A percentile compares a stretch with the other conserved stretches of the same genome.
These are phyloP conservation scores for Amanita molliuscula DNA, from an alignment of 768 basidiomycete species.

Conservation along the genomic window DNA sequence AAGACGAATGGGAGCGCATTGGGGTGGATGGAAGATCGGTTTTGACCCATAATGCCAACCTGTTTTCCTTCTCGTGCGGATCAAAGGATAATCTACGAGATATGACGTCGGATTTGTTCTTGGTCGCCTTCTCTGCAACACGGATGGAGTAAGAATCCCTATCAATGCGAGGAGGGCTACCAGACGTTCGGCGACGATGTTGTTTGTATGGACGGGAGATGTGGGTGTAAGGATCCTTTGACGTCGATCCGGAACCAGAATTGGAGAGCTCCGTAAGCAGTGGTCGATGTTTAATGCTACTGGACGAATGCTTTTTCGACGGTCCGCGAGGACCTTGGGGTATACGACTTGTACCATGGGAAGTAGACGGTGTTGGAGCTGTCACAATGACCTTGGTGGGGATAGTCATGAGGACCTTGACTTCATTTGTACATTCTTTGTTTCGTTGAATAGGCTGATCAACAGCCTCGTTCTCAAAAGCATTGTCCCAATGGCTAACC, in stretches of 20 bases:
- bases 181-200: constrained; percentile 15
- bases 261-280: constrained; percentile 17
- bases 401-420: constrained; percentile 33
- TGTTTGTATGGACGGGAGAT: constrained; percentile 19
- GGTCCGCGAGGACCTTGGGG: constrained; percentile 33
- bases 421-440: constrained; percentile 18
- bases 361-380: constrained; percentile 37
- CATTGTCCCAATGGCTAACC: not conserved
- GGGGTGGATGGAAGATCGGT: constrained; percentile 36
- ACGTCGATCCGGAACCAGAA: constrained; percentile 7
- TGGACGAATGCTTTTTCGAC: constrained; percentile 20
- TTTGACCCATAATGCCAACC: constrained; percentile 21
- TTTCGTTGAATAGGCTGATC: constrained; percentile 8
- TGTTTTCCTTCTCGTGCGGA: constrained; percentile 28
- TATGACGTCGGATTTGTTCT: constrained; percentile 6
- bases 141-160: constrained; percentile 11
- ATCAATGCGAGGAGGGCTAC: constrained; percentile 9
- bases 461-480: not conserved
- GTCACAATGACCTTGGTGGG: constrained; percentile 44
- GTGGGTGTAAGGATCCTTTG: constrained; percentile 13
- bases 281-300: constrained; percentile 17
- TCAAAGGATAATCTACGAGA: constrained; percentile 10
- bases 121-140: constrained; percentile 10
- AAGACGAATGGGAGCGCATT: constrained; percentile 26
- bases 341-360: constrained; percentile 24